Evolutionary conservation across 805 yeast genomes (phyloP).

Genomic region (Candida takata): DNA sequence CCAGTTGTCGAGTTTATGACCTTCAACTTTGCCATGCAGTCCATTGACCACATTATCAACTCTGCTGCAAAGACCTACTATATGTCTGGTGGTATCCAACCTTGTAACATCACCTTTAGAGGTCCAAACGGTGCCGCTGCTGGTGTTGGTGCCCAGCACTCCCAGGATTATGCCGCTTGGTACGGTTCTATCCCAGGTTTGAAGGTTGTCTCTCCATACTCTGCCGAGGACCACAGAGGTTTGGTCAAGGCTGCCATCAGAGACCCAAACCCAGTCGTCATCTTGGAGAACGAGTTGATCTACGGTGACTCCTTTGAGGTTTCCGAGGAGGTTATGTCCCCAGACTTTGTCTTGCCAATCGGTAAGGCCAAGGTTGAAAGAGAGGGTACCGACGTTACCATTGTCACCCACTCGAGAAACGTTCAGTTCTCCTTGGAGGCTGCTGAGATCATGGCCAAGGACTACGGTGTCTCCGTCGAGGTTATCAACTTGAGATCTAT

Average conservation of each 20-base stretch:
- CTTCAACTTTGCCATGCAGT: slow-evolving; percentile 98
- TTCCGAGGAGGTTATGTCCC: slow-evolving; percentile 78
- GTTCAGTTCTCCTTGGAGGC: slow-evolving; percentile 83
- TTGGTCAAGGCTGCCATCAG: slow-evolving; percentile 92
- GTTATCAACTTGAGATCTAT: slow-evolving; percentile 93
- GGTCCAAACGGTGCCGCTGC: slow-evolving; percentile 99
- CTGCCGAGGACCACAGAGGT: slow-evolving; percentile 95
- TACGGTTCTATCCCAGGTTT: slow-evolving; percentile 97
- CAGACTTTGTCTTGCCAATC: slow-evolving; percentile 88
- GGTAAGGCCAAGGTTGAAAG: slow-evolving; percentile 94
- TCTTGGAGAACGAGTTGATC: slow-evolving; percentile 91
- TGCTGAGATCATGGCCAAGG: slow-evolving; percentile 77
- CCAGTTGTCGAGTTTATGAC: slow-evolving; percentile 99
- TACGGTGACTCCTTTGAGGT: slow-evolving; percentile 90
- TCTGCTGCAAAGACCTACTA: slow-evolving; percentile 98
- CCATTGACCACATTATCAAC: slow-evolving; percentile 96
- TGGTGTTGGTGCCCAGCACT: slow-evolving; percentile 99
- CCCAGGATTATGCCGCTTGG: slow-evolving; percentile 97
- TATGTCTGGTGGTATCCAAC: slow-evolving; percentile 99
- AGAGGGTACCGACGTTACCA: slow-evolving; percentile 84
- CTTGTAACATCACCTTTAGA: slow-evolving; percentile 94
- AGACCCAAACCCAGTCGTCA: slow-evolving; percentile 96
- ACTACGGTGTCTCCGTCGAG: slow-evolving; percentile 85
- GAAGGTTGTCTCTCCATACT: slow-evolving; percentile 92
- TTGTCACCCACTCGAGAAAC: slow-evolving; percentile 89